Base-by-base conservation (phyloP, 441 rosid genomes). In the Gossypium trilobum region DNA sequence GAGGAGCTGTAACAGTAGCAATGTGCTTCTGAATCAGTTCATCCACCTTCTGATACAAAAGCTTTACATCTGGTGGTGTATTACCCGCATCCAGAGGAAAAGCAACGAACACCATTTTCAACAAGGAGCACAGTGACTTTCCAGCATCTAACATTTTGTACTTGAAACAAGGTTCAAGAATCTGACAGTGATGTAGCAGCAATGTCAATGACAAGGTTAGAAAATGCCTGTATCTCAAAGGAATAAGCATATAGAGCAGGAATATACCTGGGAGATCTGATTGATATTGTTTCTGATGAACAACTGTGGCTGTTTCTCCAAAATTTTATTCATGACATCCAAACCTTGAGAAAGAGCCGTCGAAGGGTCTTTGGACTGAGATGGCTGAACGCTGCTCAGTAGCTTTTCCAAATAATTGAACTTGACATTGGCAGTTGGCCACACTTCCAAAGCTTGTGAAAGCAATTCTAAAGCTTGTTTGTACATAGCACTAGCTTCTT, bases 281-380 rank as follows among this genome's bases (percentile, higher is more conserved):
- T 75, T 85, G 80, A 91, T 84, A 82, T 95, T 95, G 83, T 95
- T 95, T 81, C 85, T 86, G 70, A 93, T 88, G 83, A 95, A 95
- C 70, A 93, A 82, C 73, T 89, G 98, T 3, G 98, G 97, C 79
- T 95, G 99, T 84, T 93, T 93, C 83, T 95, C 99, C 80, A 95
- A 83, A 79, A 95, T 94, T 75, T 89, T 95, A 86, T 95, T 95
- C 99, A 95, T 93, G 77, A 95, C 96, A 78, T 93, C 97, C 87
- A 93, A 90, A 70, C 98, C 98, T 80, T 95, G 96, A 33, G 95
- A 89, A 81, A 93, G 96, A 69, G 95, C 90, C 29, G 95, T 87
- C 39, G 99, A 91, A 75, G 98, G 99, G 77, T 95, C 97, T 80
- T 90, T 88, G 2, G 97, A 85, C 80, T 95, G 97, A 69, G 97